phyloP scores from a whole-genome alignment of 306 rosid genomes.

The Prunus armeniaca region DNA sequence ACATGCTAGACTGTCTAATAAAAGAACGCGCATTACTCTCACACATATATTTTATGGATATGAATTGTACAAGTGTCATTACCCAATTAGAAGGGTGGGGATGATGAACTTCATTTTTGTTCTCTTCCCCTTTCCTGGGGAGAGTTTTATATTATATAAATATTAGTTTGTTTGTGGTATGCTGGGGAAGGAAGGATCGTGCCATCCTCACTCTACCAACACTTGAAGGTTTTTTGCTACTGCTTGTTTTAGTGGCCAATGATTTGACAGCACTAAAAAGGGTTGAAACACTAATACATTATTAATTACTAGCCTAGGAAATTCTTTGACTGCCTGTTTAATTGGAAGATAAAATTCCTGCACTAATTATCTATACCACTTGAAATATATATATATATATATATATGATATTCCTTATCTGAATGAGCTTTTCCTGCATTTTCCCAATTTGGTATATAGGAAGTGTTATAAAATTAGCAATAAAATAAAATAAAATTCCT shows the following conservation, averaged over 20 bases:
- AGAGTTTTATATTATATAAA: background rate
- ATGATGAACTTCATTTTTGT: background rate
- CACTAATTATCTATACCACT: slow-evolving; percentile 1
- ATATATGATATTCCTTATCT: background rate
- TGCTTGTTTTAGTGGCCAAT: slow-evolving; percentile 10
- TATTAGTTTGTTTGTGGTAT: background rate
- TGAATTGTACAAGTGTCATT: background rate
- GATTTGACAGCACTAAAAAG: slow-evolving; percentile 74
- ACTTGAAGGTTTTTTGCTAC: slow-evolving; percentile 1
- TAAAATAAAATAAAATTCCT: too few relatives aligned
- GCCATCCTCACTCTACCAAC: background rate
- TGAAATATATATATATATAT: background rate
- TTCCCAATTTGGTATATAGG: background rate
- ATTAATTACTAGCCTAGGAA: slow-evolving; percentile 16
- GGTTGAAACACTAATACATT: background rate
- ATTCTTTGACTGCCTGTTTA: slow-evolving; percentile 39
- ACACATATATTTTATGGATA: background rate
- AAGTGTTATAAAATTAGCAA: too few relatives aligned
- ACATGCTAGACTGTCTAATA: background rate
- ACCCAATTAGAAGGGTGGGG: background rate
- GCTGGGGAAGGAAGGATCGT: background rate
- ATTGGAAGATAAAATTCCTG: slow-evolving; percentile 43
- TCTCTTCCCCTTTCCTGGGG: background rate
- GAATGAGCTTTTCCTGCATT: background rate
- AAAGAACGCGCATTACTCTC: background rate